Conservation (phyloP, 495 filamentous ascomycete genomes). For the Lasiosphaeris hirsuta region DNA sequence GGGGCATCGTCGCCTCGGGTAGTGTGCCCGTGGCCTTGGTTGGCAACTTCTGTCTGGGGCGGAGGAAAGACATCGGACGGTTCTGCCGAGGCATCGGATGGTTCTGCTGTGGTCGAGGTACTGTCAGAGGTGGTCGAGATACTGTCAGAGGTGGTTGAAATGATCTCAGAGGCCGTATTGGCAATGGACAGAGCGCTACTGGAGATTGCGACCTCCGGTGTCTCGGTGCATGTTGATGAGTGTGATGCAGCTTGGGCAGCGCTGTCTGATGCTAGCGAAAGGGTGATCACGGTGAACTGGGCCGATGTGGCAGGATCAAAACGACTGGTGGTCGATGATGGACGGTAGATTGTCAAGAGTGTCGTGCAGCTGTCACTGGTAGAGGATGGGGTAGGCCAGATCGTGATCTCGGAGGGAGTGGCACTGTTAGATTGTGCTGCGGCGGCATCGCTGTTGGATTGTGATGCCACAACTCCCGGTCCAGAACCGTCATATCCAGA, state of each 20-base stretch:
- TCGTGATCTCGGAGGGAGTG: slow-evolving; percentile 9
- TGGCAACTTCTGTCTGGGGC: no score
- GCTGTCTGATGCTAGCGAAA: not conserved
- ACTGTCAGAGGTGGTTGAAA: no score
- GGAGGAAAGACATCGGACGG: no score
- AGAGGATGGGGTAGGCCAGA: not conserved
- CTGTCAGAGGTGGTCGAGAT: no score
- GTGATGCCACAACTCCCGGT: no score
- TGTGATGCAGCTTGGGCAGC: not conserved
- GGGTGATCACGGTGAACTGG: not conserved
- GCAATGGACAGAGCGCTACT: not conserved
- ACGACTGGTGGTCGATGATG: not conserved
- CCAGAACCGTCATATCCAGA: no score
- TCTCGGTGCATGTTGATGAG: not conserved
- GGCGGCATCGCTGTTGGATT: not conserved
- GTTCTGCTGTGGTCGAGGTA: no score
- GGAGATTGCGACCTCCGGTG: not conserved
- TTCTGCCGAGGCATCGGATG: no score
- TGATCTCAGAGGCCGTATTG: no score
- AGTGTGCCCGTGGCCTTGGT: no score
- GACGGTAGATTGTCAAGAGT: not conserved
- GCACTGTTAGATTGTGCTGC: not conserved
- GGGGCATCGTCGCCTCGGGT: no score
- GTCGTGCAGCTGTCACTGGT: not conserved
- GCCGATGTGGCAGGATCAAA: not conserved